Conservation (phyloP, 2,329 filamentous ascomycete species). For the Fusarium hostae region DNA sequence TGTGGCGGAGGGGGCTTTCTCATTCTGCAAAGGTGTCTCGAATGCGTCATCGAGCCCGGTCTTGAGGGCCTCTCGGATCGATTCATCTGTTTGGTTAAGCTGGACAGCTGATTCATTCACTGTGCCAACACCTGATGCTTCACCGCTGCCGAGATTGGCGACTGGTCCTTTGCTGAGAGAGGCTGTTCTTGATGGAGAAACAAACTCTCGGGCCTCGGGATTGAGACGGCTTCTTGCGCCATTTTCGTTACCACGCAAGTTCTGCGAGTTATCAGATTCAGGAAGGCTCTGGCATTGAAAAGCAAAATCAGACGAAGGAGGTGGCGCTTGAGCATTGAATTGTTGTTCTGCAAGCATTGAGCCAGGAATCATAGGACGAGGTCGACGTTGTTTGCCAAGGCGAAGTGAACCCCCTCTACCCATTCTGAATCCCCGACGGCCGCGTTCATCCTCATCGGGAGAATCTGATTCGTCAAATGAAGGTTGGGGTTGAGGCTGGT, state of each 20-base stretch:
- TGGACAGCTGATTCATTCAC: background rate
- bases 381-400: constrained; percentile 47
- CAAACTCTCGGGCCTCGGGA: constrained; percentile 38
- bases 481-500: background rate
- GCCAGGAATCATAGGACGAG: constrained; percentile 26
- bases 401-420: constrained; percentile 50
- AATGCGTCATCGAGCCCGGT: background rate
- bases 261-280: background rate
- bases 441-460: constrained; percentile 18
- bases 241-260: background rate
- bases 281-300: constrained; percentile 12
- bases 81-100: background rate
- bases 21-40: background rate
- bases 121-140: background rate
- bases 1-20: background rate
- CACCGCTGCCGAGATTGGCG: background rate
- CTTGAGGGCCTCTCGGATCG: background rate
- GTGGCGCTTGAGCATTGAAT: constrained; percentile 2
- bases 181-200: constrained; percentile 32
- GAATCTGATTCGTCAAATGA: constrained; percentile 15
- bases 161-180: background rate
- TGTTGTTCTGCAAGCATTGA: constrained; percentile 29
- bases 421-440: constrained; percentile 41
- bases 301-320: constrained; percentile 26
- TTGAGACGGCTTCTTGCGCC: constrained; percentile 26